Percentiles rank a stretch among this genome's conserved stretches.
These are phyloP conservation scores for Cystobasidiaceae sp. DNA, from an alignment of 1,284 basidiomycete species.

Conservation along the genomic window DNA sequence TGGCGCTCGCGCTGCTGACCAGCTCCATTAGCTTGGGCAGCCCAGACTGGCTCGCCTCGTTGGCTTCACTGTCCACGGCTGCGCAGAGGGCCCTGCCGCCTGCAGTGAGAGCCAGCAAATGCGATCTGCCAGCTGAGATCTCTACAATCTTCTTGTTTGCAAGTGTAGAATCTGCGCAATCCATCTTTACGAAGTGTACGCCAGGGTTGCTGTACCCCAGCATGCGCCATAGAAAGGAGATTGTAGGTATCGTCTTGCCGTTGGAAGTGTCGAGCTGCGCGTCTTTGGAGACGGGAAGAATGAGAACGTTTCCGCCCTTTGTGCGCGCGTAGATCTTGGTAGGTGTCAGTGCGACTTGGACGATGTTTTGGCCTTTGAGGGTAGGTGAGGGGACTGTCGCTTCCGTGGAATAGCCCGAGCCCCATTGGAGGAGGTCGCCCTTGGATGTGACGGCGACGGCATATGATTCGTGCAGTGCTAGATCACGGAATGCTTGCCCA, in stretches of 20 bases:
- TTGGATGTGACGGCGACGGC: constrained; percentile 74
- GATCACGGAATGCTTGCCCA: constrained; percentile 60
- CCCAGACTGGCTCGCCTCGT: constrained; percentile 77
- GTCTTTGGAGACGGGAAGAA: constrained; percentile 43
- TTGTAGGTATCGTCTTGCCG: constrained; percentile 30
- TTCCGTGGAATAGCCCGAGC: constrained; percentile 57
- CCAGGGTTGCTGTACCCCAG: constrained; percentile 45
- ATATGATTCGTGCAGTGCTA: constrained; percentile 66
- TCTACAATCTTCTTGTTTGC: constrained; percentile 59
- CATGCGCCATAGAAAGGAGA: constrained; percentile 35
- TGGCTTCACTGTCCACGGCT: constrained; percentile 70
- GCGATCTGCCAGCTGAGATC: constrained; percentile 69
- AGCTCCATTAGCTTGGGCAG: constrained; percentile 52
- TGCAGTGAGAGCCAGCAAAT: constrained; percentile 78
- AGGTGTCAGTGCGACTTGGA: constrained; percentile 55
- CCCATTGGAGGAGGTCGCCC: constrained; percentile 89
- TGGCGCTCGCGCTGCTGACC: constrained; percentile 36
- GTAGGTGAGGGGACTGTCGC: constrained; percentile 51
- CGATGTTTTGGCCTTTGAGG: constrained; percentile 72
- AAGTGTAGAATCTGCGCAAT: constrained; percentile 52
- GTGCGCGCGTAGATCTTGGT: constrained; percentile 64
- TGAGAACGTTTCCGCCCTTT: constrained; percentile 35
- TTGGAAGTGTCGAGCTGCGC: constrained; percentile 46
- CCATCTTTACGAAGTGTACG: constrained; percentile 49
- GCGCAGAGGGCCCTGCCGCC: constrained; percentile 74